Base-by-base conservation (phyloP, 352 stramenopile species). In the Pythium insidiosum region DNA sequence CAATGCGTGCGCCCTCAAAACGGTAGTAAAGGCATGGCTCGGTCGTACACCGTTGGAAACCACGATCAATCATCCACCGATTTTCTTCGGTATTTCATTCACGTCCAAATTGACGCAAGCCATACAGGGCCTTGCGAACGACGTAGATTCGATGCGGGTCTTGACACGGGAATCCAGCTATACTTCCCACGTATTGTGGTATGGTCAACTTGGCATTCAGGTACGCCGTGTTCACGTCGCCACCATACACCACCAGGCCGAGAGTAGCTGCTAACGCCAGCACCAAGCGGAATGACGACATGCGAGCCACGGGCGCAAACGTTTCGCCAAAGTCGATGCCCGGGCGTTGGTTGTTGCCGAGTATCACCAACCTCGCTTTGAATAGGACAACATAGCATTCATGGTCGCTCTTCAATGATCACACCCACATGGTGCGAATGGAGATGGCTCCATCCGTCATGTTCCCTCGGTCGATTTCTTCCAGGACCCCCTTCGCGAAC, bases 211-310 rank as follows among this genome's bases (percentile, higher is more conserved):
- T 26, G 2, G 47, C 47, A 16, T 55, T 49, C 2, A 49, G 18
- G 18, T 57, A 57, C 2, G 49, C 39, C 5, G 48, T 56, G 30
- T 56, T 56, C 4, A 47, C 38, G 12, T 56, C 48, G 2, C n/a
- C 47, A 30, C 19, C 29, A 30, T 44, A 48, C 5, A 56, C n/a
- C 5, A 6, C n/a, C 2, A 57, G 40, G 4, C n/a, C 11, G 2
- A 52, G 10, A 15, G 36, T 4, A 0, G 38, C 38, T 1, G 28
- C 28, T 1, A 34, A 1, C 9, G 16, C 48, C 1, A 57, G 11
- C 1, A 19, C 11, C 30, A 50, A 5, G 1, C 45, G 36, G 16
- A 46, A 40, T 15, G 26, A 41, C 10, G 46, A 19, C 38, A 47
- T 46, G 2, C 28, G 7, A 2, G 46, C 36, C 1, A 53, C 46